phyloP scores from a whole-genome alignment of 768 basidiomycete genomes.

The Suillus placidus region DNA sequence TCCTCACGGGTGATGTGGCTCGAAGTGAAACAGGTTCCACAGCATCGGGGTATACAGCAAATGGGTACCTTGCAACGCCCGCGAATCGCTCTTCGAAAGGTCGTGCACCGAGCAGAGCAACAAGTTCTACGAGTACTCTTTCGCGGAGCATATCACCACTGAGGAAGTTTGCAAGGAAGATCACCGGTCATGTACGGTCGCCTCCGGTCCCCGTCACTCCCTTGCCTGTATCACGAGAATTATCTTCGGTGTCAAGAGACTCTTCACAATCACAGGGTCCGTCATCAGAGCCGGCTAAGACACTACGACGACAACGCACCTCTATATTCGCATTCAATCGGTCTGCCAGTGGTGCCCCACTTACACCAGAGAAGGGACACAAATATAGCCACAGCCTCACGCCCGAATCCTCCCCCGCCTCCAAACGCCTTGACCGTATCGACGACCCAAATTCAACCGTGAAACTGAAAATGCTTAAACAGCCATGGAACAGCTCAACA shows the following conservation, averaged over 20 bases:
- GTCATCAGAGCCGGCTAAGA: conserved; percentile 54
- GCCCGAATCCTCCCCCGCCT: conserved; percentile 64
- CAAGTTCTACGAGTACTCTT: conserved; percentile 53
- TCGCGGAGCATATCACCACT: conserved; percentile 83
- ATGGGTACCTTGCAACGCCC: conserved; percentile 69
- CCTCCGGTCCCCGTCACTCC: conserved; percentile 48
- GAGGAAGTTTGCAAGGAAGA: conserved; percentile 72
- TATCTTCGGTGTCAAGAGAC: conserved; percentile 7
- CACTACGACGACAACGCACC: conserved; percentile 58
- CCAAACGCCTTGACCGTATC: conserved; percentile 27
- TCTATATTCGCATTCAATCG: conserved; percentile 61
- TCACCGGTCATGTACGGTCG: conserved; percentile 52
- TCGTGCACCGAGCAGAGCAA: conserved; percentile 42
- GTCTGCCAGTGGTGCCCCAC: conserved; percentile 42
- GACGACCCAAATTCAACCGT: conserved; percentile 43
- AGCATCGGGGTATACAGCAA: conserved; percentile 57
- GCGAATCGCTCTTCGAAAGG: conserved; percentile 45
- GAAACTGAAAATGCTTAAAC: conserved; percentile 45
- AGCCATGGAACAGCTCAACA: conserved; percentile 82
- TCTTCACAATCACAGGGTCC: conserved; percentile 35
- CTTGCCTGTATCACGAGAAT: conserved; percentile 46
- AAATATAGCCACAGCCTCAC: conserved; percentile 74
- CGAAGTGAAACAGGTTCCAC: conserved; percentile 75
- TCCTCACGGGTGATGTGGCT: conserved; percentile 55
- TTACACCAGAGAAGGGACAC: conserved; percentile 63